Evolutionary conservation across 306 rosid species (phyloP).

Genomic region (Prosopis cineraria): DNA sequence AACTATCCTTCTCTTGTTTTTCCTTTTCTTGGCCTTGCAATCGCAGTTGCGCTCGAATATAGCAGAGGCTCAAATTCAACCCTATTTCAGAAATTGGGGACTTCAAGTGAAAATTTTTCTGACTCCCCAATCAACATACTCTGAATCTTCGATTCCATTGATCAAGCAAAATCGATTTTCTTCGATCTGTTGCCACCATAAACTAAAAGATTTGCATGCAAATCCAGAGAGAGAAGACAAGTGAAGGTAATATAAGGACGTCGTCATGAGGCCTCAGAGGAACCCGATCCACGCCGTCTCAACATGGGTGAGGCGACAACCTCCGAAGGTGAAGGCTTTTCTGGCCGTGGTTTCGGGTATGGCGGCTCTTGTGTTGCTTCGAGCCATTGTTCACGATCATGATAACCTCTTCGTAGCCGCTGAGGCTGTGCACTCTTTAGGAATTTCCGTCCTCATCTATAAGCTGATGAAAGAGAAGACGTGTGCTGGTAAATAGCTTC

Average conservation of each 20-base stretch:
- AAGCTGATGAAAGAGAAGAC: constrained; percentile 92
- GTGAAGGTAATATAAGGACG: background rate
- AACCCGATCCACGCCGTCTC: constrained; percentile 62
- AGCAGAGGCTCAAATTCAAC: background rate
- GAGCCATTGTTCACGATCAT: constrained; percentile 84
- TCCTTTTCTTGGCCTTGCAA: background rate
- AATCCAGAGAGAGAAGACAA: constrained; percentile 4
- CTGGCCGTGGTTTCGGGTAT: constrained; percentile 81
- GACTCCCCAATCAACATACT: background rate
- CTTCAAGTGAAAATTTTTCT: background rate
- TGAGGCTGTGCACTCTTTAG: constrained; percentile 87
- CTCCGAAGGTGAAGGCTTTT: constrained; percentile 90
- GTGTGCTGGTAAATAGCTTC: constrained; percentile 62
- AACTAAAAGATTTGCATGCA: constrained; percentile 39
- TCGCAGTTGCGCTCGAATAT: background rate
- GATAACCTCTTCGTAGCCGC: constrained; percentile 93
- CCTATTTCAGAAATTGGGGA: background rate
- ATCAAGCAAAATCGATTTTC: constrained; percentile 1
- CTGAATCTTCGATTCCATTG: background rate
- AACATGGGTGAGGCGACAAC: constrained; percentile 82
- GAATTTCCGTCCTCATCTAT: constrained; percentile 83
- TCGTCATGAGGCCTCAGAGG: constrained; percentile 54
- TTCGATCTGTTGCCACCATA: constrained; percentile 1
- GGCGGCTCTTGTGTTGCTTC: constrained; percentile 79
- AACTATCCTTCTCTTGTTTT: background rate